phyloP scores from a whole-genome alignment of 2,329 filamentous ascomycete species.

The Colletotrichum sp. region DNA sequence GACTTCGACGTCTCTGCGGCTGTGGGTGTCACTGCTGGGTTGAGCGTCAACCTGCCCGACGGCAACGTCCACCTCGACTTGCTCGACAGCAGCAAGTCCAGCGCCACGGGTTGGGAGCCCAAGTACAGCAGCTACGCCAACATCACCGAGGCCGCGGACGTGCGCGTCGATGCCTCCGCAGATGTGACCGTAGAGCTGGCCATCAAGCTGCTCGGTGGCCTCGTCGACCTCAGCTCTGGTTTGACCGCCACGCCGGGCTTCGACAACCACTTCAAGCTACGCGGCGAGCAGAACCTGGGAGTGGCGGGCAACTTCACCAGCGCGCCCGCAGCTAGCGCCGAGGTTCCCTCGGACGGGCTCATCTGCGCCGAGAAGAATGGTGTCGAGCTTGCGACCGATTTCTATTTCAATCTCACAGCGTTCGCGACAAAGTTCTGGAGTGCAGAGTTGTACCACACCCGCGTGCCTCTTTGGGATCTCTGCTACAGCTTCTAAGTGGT shows the following conservation, averaged over 20 bases:
- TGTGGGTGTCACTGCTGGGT: slow-evolving; percentile 32
- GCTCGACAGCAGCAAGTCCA: slow-evolving; percentile 30
- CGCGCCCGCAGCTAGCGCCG: neutral
- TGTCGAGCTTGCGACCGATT: slow-evolving; percentile 28
- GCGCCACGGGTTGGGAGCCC: slow-evolving; percentile 39
- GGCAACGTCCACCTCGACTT: slow-evolving; percentile 45
- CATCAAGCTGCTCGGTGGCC: slow-evolving; percentile 38
- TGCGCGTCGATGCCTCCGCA: slow-evolving; percentile 35
- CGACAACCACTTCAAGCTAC: slow-evolving; percentile 38
- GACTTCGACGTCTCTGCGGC: slow-evolving; percentile 38
- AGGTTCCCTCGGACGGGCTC: slow-evolving; percentile 19
- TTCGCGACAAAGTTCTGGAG: slow-evolving; percentile 32
- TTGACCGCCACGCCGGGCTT: slow-evolving; percentile 40
- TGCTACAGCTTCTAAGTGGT: slow-evolving; percentile 16
- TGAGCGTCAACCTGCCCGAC: slow-evolving; percentile 35
- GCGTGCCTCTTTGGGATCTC: slow-evolving; percentile 18
- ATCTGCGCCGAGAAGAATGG: slow-evolving; percentile 27
- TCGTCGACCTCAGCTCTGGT: slow-evolving; percentile 41
- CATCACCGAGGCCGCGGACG: slow-evolving; percentile 34
- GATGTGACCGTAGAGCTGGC: slow-evolving; percentile 43
- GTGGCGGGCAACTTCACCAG: slow-evolving; percentile 4
- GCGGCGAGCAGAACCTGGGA: slow-evolving; percentile 28
- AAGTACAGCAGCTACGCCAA: slow-evolving; percentile 38
- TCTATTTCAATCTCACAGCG: slow-evolving; percentile 29
- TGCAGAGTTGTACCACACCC: slow-evolving; percentile 24